A percentile compares a stretch with the other conserved stretches of the same genome.
These are phyloP conservation scores for Hibiscus mutabilis DNA, from an alignment of 345 rosid genomes.

Conservation along the genomic window DNA sequence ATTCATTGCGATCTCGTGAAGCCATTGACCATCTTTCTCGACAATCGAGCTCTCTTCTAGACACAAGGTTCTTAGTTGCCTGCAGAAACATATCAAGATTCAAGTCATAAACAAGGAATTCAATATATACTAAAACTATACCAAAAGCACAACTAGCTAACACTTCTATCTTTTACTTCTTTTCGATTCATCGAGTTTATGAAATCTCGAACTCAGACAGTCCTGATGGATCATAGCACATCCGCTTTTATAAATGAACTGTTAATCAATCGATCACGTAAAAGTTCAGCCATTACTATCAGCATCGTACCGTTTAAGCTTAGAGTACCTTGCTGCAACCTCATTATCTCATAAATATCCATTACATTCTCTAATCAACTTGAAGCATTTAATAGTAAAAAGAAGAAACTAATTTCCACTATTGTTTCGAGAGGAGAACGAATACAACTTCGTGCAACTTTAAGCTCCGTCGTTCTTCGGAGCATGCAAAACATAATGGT, in stretches of 20 bases:
- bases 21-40: constrained; percentile 80
- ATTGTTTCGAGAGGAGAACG: not conserved
- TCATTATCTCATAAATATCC: not conserved
- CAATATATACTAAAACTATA: not conserved
- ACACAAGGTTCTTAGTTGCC: constrained; percentile 65
- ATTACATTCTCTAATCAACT: not conserved
- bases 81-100: constrained; percentile 22
- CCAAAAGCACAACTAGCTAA: not conserved
- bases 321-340: not conserved
- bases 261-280: not conserved
- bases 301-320: not conserved
- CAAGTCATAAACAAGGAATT: constrained; percentile 1
- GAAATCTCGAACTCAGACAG: not conserved
- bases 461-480: not conserved
- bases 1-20: constrained; percentile 72
- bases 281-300: not conserved
- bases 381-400: not conserved
- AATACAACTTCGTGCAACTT: not conserved
- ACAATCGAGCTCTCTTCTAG: constrained; percentile 71
- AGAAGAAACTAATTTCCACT: not conserved
- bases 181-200: not conserved
- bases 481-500: not conserved
- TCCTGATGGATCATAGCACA: not conserved
- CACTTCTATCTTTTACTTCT: not conserved
- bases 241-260: not conserved